These are phyloP conservation scores for Candida corydali DNA, from an alignment of 805 yeast species.

Conservation along the genomic window DNA sequence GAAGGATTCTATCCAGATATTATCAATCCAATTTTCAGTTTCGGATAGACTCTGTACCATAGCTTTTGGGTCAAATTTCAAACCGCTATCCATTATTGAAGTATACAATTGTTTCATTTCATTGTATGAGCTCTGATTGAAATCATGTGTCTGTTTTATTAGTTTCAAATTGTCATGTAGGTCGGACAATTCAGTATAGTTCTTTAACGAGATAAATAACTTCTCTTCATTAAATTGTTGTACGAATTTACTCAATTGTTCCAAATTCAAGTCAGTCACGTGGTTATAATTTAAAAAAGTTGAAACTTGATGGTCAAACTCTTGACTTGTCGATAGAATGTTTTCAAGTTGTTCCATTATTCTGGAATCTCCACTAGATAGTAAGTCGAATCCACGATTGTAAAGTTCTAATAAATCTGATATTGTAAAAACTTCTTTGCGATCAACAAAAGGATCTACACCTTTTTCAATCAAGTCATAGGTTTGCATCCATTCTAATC, in stretches of 20 bases:
- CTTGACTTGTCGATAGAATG: slow-evolving; percentile 22
- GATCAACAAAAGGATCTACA: slow-evolving; percentile 36
- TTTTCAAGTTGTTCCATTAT: slow-evolving; percentile 22
- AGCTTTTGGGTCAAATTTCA: slow-evolving; percentile 13
- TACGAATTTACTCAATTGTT: slow-evolving; percentile 18
- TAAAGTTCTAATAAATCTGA: slow-evolving; percentile 24
- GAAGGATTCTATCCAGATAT: slow-evolving; percentile 13
- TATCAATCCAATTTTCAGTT: slow-evolving; percentile 22
- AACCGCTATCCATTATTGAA: slow-evolving; percentile 18
- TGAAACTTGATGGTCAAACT: slow-evolving; percentile 16
- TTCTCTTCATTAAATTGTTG: slow-evolving; percentile 17
- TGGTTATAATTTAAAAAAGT: slow-evolving; percentile 15
- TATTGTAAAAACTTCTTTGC: slow-evolving; percentile 30
- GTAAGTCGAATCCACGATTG: slow-evolving; percentile 21
- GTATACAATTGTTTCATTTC: slow-evolving; percentile 21
- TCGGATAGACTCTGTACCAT: slow-evolving; percentile 13
- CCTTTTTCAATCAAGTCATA: slow-evolving; percentile 33
- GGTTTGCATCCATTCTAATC: slow-evolving; percentile 29
- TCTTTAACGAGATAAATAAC: slow-evolving; percentile 19
- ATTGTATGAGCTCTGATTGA: slow-evolving; percentile 11
- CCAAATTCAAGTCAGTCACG: slow-evolving; percentile 11
- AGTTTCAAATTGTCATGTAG: slow-evolving; percentile 18
- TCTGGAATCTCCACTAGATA: slow-evolving; percentile 30
- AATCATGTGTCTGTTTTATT: slow-evolving; percentile 14
- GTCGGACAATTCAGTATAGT: slow-evolving; percentile 24